Base-by-base conservation (phyloP, 805 yeast genomes). In the Teunomyces funiuensis region DNA sequence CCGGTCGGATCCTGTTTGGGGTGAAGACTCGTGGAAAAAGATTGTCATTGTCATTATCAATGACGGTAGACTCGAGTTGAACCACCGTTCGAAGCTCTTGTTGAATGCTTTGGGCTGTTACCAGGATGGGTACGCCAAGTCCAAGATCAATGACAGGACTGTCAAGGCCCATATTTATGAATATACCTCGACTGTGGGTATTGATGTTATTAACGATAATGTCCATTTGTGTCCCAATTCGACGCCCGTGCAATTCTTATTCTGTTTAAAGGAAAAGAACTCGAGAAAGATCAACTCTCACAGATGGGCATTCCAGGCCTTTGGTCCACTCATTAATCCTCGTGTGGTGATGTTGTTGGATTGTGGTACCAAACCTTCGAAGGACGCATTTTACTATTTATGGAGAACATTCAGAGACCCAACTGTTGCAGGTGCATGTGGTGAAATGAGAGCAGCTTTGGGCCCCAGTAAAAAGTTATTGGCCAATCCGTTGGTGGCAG, bases 381-480 rank as follows among this genome's bases (percentile, higher is more conserved):
- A 79, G 47, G 88, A 86, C 51, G 83, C 97, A 2, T 79, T 91
- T 39, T 90, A 87, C 61, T 85, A 87, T 51, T 66, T 93, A 42
- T 91, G 99, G 99, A 82, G 82, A 60, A 79, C 90, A 29, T 93
- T 91, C 57, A 80, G 79, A 47, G 78, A 77, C 54, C 84, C 88
- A 2, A 77, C 80, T 40, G 95, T 91, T 15, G 99, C 96, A 2
- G 99, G 99, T 28, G 95, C 97, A 1, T 91, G 99, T 78, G 99
- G 99, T 41, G 98, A 93, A 60, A 91, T 93, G 64, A 83, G 81
- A 49, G 95, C 93, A 0, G 82, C 84, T 61, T 67, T 90, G 40
- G 97, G 98, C 2, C 70, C 69, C 34, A 63, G 66, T 11, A 63
- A 63, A 31, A 54, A 54, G 18, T 57, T 74, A 27, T 66, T 91